Base-by-base conservation (phyloP, 768 basidiomycete species). In the Tremella fuciformis region DNA sequence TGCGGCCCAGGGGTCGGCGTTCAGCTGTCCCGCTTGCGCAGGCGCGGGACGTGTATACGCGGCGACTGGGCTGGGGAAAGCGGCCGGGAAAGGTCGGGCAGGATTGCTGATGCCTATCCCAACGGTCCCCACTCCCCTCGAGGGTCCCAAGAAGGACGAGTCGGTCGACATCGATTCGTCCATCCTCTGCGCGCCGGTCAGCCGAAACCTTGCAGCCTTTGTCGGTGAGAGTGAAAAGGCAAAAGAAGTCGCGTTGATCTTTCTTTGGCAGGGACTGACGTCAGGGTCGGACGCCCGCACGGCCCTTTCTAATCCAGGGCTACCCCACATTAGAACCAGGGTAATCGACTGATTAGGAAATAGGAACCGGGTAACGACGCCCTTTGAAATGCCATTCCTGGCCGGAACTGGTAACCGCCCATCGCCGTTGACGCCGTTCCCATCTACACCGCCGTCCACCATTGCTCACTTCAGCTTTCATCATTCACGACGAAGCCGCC, bases 381-480 rank as follows among this genome's bases (percentile, higher is more conserved):
- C 22, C 42, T 15, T 46, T 46, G 4, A 46, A 6, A 46, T 22
- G 8, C 16, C n/a, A n/a, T 46, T 46, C 42, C n/a, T 18, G 22
- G n/a, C 42, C 42, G n/a, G 42, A 22, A 46, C 22, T 46, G 22
- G 42, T n/a, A 46, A 46, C 42, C 22, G n/a, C 42, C 42, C 42
- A 46, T 46, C 42, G n/a, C 42, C 22, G n/a, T 46, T 15, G n/a
- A 18, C 42, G n/a, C 42, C 22, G n/a, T 22, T 46, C 42, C 22
- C 42, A 18, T n/a, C 22, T 22, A 18, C 42, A 8, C n/a, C 15
- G 22, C 22, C 15, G 6, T 46, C 42, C 16, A 4, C 16, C 42
- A 6, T 15, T 46, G 7, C 42, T 22, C n/a, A 15, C 39, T 41
- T 18, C 42, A 18, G 6, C 22, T 46, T 46, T 6, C 42, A 11